Evolutionary conservation across 2,329 filamentous ascomycete genomes (phyloP), one percentile per base, ranked within the genome.

Genomic region (Fusarium circinatum): DNA sequence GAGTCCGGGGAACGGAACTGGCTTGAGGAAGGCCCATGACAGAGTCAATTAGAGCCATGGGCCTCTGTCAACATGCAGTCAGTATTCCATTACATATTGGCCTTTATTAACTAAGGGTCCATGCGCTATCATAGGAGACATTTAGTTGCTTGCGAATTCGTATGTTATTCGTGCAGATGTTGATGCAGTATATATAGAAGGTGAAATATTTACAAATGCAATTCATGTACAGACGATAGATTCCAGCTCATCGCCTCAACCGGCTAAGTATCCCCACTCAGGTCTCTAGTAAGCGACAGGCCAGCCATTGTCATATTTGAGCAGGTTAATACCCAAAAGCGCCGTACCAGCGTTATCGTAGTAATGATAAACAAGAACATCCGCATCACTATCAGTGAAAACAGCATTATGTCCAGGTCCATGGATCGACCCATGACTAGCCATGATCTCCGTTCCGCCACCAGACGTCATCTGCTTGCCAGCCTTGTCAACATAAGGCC

Each of bases 341-440:
- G 79, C 75, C 54, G 62, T 60, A 17, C 78, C 78, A 13, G 64
- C 68, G 34, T 76, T 62, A 30, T 70, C 62, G 55, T 81, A 81
- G 55, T 81, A 81, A 24, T 81, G 79, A 59, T 81, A 81, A 5
- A 80, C 77, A 13, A 81, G 65, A 3, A 81, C 79, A 60, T 81
- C 79, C 2, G 68, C 79, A 65, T 81, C 79, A 3, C 13, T 51
- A n/a, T 81, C 79, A 8, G 79, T 75, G 15, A 81, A 80, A 18
- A 81, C 79, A 36, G 79, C 73, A 7, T 79, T 78, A 51, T 81
- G 79, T 3, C 79, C 79, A 10, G 79, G 79, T 7, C 79, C 79
- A n/a, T 80, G 76, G 22, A 80, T 75, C 1, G 63, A 66, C 5
- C 74, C 79, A 47, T 80, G 79, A 20, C 69, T 75, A 10, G 79